Conservation (phyloP, 2,329 filamentous ascomycete species). For the Myriosclerotinia duriaeana region DNA sequence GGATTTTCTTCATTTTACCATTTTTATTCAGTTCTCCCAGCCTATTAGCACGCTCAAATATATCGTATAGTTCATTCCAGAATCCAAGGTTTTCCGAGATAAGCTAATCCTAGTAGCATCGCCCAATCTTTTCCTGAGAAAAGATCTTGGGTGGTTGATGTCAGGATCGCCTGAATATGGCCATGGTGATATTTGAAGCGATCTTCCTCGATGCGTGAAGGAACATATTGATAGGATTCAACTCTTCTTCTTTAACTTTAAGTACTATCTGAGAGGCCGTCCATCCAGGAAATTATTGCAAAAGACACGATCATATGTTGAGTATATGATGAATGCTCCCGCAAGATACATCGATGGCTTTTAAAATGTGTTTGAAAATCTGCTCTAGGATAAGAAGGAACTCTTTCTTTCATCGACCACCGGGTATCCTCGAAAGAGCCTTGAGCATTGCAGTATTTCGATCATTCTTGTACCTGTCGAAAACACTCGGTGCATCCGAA, state of each 20-base stretch:
- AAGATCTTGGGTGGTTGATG: neutral
- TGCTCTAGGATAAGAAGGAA: neutral
- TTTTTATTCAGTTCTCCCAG: neutral
- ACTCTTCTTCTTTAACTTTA: neutral
- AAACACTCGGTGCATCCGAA: neutral
- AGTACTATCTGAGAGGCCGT: neutral
- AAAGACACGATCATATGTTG: neutral
- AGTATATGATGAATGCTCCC: neutral
- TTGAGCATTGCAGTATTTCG: neutral
- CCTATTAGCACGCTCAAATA: neutral
- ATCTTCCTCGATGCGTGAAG: neutral
- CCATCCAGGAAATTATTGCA: neutral
- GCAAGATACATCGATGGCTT: neutral
- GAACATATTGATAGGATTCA: neutral
- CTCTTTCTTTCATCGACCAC: neutral
- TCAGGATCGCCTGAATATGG: neutral
- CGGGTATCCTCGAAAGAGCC: neutral
- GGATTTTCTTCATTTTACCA: neutral
- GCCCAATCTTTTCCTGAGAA: neutral
- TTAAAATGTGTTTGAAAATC: neutral
- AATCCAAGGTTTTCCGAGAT: neutral
- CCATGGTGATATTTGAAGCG: neutral
- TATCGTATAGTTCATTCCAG: neutral
- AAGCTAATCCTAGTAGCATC: neutral
- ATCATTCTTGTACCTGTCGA: neutral